These are phyloP conservation scores for Trichophyton equinum DNA, from an alignment of 2,329 filamentous ascomycete genomes.

Conservation along the genomic window DNA sequence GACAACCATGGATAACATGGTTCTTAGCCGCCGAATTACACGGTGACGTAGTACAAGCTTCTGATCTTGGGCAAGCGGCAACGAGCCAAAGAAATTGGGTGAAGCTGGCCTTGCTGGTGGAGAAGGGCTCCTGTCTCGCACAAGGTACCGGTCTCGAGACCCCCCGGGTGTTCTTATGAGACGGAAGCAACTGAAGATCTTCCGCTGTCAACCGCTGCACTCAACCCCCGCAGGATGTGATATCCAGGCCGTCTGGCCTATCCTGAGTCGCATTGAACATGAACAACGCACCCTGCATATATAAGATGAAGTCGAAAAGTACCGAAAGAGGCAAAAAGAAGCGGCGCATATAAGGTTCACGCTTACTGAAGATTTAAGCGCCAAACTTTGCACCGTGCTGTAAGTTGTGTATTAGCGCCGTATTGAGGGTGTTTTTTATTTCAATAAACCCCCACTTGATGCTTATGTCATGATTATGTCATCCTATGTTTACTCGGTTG, in stretches of 20 bases:
- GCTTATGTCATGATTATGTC: constrained; percentile 2
- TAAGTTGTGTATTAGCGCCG: background rate
- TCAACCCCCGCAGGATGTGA: background rate
- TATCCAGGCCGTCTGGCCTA: background rate
- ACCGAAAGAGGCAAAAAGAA: background rate
- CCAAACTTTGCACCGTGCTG: background rate
- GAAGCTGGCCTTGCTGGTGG: background rate
- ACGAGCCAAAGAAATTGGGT: background rate
- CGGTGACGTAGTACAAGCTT: background rate
- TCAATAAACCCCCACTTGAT: background rate
- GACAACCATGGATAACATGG: background rate
- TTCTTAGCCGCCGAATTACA: background rate
- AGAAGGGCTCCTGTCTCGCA: background rate
- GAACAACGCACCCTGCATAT: background rate
- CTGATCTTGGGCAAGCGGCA: background rate
- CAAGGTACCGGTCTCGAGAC: background rate
- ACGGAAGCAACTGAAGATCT: background rate
- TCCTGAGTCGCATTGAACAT: background rate
- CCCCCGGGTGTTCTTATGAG: background rate
- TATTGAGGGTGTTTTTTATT: background rate
- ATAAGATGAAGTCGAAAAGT: background rate
- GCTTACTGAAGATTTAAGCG: background rate
- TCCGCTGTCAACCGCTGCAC: background rate
- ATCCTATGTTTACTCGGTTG: constrained; percentile 2
- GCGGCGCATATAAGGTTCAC: background rate